Evolutionary conservation across 2,329 filamentous ascomycete genomes (phyloP).

Genomic region (Ophiostoma sp.): DNA sequence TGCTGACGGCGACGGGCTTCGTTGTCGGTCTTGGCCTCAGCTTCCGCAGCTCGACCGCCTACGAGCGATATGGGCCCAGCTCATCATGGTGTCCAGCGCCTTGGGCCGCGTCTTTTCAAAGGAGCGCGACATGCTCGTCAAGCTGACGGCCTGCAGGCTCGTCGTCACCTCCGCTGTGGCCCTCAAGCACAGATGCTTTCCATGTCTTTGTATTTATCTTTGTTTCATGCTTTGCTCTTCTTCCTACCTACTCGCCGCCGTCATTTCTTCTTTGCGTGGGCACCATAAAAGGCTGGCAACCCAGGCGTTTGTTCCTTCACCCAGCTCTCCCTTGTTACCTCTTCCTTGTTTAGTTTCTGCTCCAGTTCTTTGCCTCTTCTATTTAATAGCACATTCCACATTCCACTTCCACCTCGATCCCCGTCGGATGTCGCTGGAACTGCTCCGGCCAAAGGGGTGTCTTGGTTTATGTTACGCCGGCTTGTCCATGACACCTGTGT

Average conservation of each 20-base stretch:
- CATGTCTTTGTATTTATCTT: not conserved
- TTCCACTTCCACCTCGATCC: not conserved
- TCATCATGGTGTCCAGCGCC: conserved; percentile 58
- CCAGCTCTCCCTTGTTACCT: not conserved
- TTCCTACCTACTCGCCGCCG: not conserved
- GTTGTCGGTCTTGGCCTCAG: conserved; percentile 72
- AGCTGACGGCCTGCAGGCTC: conserved; percentile 46
- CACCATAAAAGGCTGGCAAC: not conserved
- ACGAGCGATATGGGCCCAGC: conserved; percentile 60
- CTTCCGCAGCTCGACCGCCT: conserved; percentile 72
- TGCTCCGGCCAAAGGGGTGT: not conserved
- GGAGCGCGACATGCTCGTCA: conserved; percentile 59
- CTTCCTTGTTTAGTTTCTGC: not conserved
- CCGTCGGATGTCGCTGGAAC: not conserved
- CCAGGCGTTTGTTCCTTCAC: not conserved
- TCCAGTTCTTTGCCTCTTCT: not conserved
- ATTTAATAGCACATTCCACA: not conserved
- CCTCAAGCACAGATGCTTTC: not conserved
- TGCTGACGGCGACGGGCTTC: conserved; percentile 78
- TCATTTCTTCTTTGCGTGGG: too few relatives aligned
- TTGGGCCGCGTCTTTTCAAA: conserved; percentile 68
- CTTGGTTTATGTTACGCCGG: not conserved
- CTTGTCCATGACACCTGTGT: not conserved
- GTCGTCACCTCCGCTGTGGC: not conserved
- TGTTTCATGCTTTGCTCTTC: not conserved